Evolutionary conservation across 768 basidiomycete genomes (phyloP), one percentile per base, ranked within the genome.

Genomic region (Mycena maculata): DNA sequence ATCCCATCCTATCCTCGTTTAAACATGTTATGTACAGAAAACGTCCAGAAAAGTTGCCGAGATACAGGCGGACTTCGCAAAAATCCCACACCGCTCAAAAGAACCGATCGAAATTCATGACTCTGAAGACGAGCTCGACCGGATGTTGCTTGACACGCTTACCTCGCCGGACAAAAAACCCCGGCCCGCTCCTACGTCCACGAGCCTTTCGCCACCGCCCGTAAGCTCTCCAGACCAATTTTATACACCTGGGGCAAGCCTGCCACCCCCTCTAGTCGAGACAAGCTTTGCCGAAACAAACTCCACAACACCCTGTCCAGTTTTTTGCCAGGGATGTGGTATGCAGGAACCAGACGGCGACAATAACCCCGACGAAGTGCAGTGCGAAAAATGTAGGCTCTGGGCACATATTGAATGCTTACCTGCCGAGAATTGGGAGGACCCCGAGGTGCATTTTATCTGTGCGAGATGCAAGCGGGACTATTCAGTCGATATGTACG

Each of bases 31-130:
- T 36, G 23, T 18, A 23, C 27, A 60, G 48, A 60, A 1, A 4
- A 61, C 60, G 8, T 52, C 60, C 3, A 20, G 60, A 25, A 61
- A 25, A 3, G 38, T 52, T 3, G 49, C 25, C 15, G 49, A 61
- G 16, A 52, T 61, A 3, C 12, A 42, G 28, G 39, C 20, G 0
- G 60, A 61, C 23, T 61, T 61, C 10, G 38, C 10, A 12, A 61
- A 42, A 27, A 2, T 61, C 0, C 49, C 59, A 2, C 0, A 5
- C 1, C 27, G 20, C 0, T 6, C 25, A 16, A 30, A 28, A 3
- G 27, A n/a, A 0, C 7, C 15, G 10, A 30, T 31, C 7, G 8
- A 9, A 1, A 15, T 54, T 13, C 2, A 1, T 4, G 48, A 36
- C 33, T 36, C 33, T 36, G 33, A 36, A 6, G 33, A 36, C 42